These are phyloP conservation scores for Podospora comata DNA, from an alignment of 495 filamentous ascomycete genomes.

Conservation along the genomic window DNA sequence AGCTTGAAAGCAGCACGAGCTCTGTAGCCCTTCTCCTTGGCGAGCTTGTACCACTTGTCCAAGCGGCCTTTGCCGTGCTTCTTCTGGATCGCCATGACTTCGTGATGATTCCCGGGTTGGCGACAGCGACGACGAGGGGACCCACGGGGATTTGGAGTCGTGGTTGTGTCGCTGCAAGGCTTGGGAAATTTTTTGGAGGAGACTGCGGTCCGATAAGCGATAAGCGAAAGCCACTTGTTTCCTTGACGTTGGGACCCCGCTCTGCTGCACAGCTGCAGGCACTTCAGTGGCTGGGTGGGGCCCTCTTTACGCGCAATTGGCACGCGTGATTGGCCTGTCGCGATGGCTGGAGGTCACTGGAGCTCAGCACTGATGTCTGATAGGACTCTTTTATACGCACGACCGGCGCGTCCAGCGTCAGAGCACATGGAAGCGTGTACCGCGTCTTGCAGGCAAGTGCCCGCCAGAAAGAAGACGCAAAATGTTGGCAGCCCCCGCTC, in stretches of 20 bases:
- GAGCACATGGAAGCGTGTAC: slow-evolving; percentile 20
- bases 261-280: slow-evolving; percentile 7
- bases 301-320: slow-evolving; percentile 20
- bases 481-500: slow-evolving; percentile 5
- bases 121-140: slow-evolving; percentile 10
- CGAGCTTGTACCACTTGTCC: slow-evolving; percentile 87
- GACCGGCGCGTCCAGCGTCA: slow-evolving; percentile 22
- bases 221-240: slow-evolving; percentile 16
- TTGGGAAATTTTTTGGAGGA: slow-evolving; percentile 25
- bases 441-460: slow-evolving; percentile 25
- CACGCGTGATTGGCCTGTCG: slow-evolving; percentile 27
- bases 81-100: slow-evolving; percentile 91
- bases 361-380: slow-evolving; percentile 4
- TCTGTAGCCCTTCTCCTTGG: slow-evolving; percentile 97
- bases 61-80: slow-evolving; percentile 99
- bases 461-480: not conserved
- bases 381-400: slow-evolving; percentile 22
- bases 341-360: slow-evolving; percentile 13
- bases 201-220: slow-evolving; percentile 29
- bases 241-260: not conserved
- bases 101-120: slow-evolving; percentile 19
- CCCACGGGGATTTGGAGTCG: not conserved
- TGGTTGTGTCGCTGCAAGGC: not conserved
- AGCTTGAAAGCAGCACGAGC: slow-evolving; percentile 97
- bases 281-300: slow-evolving; percentile 1